phyloP scores from a whole-genome alignment of 208 protist genomes.

The Histomonas meleagridis region DNA sequence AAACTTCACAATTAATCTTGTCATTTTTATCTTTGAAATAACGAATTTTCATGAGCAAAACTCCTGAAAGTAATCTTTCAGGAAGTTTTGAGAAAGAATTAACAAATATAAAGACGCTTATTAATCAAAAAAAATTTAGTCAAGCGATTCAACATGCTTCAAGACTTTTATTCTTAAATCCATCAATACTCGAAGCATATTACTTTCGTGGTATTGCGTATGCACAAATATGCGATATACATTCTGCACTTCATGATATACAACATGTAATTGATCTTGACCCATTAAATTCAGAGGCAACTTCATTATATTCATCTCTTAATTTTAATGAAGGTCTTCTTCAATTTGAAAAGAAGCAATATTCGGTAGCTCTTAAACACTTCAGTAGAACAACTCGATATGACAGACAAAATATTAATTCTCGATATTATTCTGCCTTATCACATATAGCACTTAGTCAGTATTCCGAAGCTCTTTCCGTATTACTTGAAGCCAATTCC shows the following conservation, averaged over 20 bases:
- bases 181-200: neutral
- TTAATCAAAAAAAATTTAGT: neutral
- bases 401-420: conserved; percentile 30
- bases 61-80: neutral
- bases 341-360: neutral
- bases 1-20: no score
- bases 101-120: neutral
- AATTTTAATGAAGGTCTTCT: conserved; percentile 12
- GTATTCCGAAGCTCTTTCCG: neutral
- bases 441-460: conserved; percentile 18
- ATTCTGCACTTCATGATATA: conserved; percentile 17
- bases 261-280: conserved; percentile 1
- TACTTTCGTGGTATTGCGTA: conserved; percentile 10
- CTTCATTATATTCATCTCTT: neutral
- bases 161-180: neutral
- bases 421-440: neutral
- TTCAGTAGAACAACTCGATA: neutral
- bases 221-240: conserved; percentile 22
- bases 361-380: neutral
- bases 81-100: conserved; percentile 35
- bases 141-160: conserved; percentile 7
- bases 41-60: no score
- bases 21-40: no score
- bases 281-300: neutral
- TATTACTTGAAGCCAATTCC: neutral